These are phyloP conservation scores for Magnolia officinalis DNA, from an alignment of 164 flowering plant genomes.

Conservation along the genomic window DNA sequence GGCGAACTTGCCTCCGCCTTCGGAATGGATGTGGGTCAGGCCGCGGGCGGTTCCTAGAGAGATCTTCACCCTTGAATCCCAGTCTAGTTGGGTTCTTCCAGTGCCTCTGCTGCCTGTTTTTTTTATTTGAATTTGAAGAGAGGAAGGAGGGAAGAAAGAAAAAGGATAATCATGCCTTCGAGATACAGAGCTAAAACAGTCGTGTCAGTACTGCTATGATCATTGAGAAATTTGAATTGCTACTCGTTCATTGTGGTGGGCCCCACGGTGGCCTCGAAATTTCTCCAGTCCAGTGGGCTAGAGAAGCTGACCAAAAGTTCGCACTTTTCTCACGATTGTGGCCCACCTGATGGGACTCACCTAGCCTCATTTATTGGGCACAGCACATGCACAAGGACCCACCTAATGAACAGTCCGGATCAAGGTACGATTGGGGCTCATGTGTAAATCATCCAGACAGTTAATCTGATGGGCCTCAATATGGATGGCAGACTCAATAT, in stretches of 20 bases:
- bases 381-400: too few species aligned
- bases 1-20: constrained; percentile 46
- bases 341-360: too few species aligned
- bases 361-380: too few species aligned
- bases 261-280: background rate
- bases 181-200: background rate
- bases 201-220: background rate
- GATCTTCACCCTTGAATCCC: constrained; percentile 62
- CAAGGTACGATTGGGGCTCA: too few species aligned
- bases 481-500: too few species aligned
- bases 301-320: too few species aligned
- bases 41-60: constrained; percentile 83
- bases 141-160: background rate
- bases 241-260: background rate
- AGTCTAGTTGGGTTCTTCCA: constrained; percentile 67
- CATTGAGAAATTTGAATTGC: background rate
- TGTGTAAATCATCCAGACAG: too few species aligned
- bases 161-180: background rate
- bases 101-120: constrained; percentile 70
- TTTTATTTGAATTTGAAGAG: background rate
- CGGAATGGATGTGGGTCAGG: constrained; percentile 61
- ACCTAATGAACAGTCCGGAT: too few species aligned
- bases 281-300: background rate
- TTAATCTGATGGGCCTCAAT: too few species aligned
- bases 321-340: too few species aligned